Base-by-base conservation (phyloP, 257 asterid genomes). In the Solanum bulbocastanum region DNA sequence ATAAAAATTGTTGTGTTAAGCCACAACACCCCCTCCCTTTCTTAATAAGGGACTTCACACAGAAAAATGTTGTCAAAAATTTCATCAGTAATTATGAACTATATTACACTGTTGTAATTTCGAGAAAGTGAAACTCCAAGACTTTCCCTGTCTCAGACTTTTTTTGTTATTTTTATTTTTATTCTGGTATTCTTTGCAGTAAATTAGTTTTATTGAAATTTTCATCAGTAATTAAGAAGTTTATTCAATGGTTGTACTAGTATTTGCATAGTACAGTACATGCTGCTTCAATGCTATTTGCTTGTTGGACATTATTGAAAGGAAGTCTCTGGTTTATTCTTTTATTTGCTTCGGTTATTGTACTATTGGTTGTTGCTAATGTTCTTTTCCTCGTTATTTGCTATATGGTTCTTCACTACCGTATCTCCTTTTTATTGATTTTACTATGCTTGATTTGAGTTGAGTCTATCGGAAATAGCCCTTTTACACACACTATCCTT, bases 1-100 rank as follows among this genome's bases (percentile, higher is more conserved):
- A 88, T 91, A 73, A 69, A 60, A 87, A 85, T 36, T 62, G 84
- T 76, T 88, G 81, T 87, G 91, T 84, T 90, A 89, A 90, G 88
- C 91, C 90, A 88, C 91, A 86, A 88, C 73, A n/a, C 16, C 33
- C 32, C 8, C 20, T 16, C 89, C 92, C 92, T 89, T 93, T 92
- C 88, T 91, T 62, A 88, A 87, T 86, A 90, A 93, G 92, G 93
- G 90, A 74, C 89, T 87, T 52, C 65, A 89, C 91, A 88, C 88
- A 85, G 88, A 87, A 83, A 89, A 88, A 88, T 88, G 88, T 88
- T 85, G 69, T 87, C 40, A 62, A 62, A 32, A 39, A 79, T 66
- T 87, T 86, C 22, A 35, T 83, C 84, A 35, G 79, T 71, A 69
- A 56, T 68, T 66, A 62, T 65, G 60, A 71, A 73, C 16, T 79